Evolutionary conservation across 345 rosid species (phyloP), one percentile per base, ranked within the genome.

Genomic region (Eucalyptus rudis): DNA sequence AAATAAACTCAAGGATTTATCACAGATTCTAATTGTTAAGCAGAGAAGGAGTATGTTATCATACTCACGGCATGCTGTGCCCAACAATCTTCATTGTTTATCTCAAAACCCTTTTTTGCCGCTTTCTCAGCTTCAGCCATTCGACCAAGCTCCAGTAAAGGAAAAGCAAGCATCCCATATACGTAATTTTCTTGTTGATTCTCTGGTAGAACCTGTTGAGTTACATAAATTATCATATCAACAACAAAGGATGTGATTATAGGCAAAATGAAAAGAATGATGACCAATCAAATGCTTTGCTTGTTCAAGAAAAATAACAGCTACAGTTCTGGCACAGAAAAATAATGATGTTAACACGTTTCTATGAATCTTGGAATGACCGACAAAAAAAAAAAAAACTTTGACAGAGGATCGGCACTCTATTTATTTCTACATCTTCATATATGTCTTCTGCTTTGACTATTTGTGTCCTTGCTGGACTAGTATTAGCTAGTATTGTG

Each of bases 111-210:
- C 90, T 92, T 96, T 89, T 92, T 94, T 33, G 97, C 97, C 90
- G 98, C 99, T 91, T 90, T 90, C 84, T 93, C 97, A 27, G 99
- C 99, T 89, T 96, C 98, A 56, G 90, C 92, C 94, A 96, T 95
- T 86, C 88, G 95, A 45, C 99, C 98, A 45, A 96, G 96, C 93
- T 97, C 99, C 87, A 97, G 92, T 58, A 96, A 93, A 7, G 98
- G 91, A 90, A 97, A 97, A 11, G 99, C 99, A 94, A 96, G 97
- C 94, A 94, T 94, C 87, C 99, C 98, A 84, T 96, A 94, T 49
- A 96, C 86, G 84, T 94, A 96, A 86, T 93, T 93, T 92, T 94
- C 99, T 89, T 90, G 91, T 92, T 94, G 92, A 90, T 95, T 96
- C 86, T 54, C 86, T 47, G 95, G 96, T 80, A 96, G 90, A 92